phyloP scores from a whole-genome alignment of 108 stramenopile genomes.

The Skeletonema costatum region DNA sequence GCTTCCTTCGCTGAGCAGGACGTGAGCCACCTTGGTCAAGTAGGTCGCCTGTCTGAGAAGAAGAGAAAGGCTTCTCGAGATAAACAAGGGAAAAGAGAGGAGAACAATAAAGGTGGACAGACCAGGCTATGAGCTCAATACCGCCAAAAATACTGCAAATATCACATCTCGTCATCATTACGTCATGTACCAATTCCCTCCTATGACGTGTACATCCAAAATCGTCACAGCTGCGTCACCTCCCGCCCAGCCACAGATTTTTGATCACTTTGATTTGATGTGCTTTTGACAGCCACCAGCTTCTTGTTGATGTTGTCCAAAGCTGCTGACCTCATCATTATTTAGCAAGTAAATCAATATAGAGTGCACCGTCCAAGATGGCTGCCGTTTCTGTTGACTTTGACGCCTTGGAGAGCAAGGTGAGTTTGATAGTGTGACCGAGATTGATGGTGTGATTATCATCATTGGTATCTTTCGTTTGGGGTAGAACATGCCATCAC shows the following conservation, averaged over 20 bases:
- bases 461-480: background rate
- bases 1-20: constrained; percentile 87
- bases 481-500: background rate
- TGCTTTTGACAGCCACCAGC: background rate
- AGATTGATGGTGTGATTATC: background rate
- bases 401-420: constrained; percentile 35
- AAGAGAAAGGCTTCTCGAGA: too few species aligned
- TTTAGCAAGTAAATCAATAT: background rate
- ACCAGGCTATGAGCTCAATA: background rate
- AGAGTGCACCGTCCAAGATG: background rate
- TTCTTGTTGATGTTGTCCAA: background rate
- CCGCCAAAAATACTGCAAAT: background rate
- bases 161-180: background rate
- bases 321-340: background rate
- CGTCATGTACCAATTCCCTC: background rate
- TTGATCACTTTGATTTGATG: background rate
- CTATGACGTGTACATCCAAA: background rate
- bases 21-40: too few species aligned
- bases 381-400: constrained; percentile 4
- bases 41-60: too few species aligned
- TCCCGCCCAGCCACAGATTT: background rate
- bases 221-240: background rate
- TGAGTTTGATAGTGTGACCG: constrained; percentile 1
- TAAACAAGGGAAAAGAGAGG: constrained; percentile 60
- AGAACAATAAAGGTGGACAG: background rate